These are phyloP conservation scores for Hippophae tibetana DNA, from an alignment of 306 rosid genomes.

Conservation along the genomic window DNA sequence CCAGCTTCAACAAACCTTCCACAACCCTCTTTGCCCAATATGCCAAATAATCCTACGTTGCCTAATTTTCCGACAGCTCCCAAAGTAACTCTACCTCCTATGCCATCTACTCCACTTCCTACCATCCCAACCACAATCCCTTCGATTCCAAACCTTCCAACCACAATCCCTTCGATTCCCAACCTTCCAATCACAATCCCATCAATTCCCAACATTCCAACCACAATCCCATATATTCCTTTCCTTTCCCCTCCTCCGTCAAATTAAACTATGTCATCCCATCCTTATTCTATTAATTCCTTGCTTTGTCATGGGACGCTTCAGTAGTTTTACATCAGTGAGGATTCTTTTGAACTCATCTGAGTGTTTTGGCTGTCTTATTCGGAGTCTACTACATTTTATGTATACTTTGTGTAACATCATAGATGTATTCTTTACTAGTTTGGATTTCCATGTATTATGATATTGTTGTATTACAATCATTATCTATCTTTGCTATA, in stretches of 20 bases:
- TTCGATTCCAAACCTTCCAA: slow-evolving; percentile 15
- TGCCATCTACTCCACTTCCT: slow-evolving; percentile 13
- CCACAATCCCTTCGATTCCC: slow-evolving; percentile 14
- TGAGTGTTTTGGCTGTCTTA: too few relatives aligned
- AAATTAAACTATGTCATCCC: background rate
- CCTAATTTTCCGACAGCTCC: slow-evolving; percentile 8
- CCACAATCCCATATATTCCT: slow-evolving; percentile 8
- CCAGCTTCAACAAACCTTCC: slow-evolving; percentile 12
- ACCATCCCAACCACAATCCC: slow-evolving; percentile 13
- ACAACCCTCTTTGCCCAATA: slow-evolving; percentile 18
- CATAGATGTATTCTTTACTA: too few relatives aligned
- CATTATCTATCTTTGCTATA: too few relatives aligned
- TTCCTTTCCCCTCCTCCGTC: slow-evolving; percentile 21
- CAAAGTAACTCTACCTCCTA: slow-evolving; percentile 13
- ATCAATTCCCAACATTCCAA: slow-evolving; percentile 16
- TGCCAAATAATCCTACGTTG: slow-evolving; percentile 8
- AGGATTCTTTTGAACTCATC: too few relatives aligned
- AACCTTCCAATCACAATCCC: slow-evolving; percentile 13
- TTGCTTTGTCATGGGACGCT: too few relatives aligned
- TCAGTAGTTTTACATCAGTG: too few relatives aligned
- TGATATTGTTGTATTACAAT: too few relatives aligned
- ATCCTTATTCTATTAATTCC: too few relatives aligned
- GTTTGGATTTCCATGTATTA: too few relatives aligned
- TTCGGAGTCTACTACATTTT: too few relatives aligned
- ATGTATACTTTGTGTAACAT: too few relatives aligned